Base-by-base conservation (phyloP, 495 filamentous ascomycete species). In the Talaromyces ruber region DNA sequence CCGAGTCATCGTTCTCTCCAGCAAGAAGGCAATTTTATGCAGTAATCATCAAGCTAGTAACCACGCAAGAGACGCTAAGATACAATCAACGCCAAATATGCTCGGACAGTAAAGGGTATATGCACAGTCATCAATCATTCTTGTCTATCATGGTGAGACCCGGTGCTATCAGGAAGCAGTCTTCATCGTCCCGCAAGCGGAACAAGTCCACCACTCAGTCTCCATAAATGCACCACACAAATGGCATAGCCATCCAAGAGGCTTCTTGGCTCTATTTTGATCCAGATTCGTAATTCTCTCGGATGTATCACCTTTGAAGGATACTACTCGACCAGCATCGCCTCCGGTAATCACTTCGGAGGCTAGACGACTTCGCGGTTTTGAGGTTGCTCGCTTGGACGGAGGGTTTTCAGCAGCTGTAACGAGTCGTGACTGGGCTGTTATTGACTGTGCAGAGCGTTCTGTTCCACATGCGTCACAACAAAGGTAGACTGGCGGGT, bases 391-490 rank as follows among this genome's bases (percentile, higher is more conserved):
- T 24, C 37, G 30, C 16, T 52, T 53, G 1, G 58, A 28, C 1
- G 47, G 16, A 7, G 8, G 18, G 21, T 22, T 43, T 1, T 21
- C 28, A 0, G 63, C 16, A 2, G 24, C 24, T 32, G 21, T 22
- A 2, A 58, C 37, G 22, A 39, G 34, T n/a, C 37, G 45, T 21
- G 53, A 56, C 30, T 63, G 34, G 32, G 56, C 32, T 14, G 56
- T 47, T 37, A 28, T 34, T 12, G 56, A 59, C 18, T 75, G 68
- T 14, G 74, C 77, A 0, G 86, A 80, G 50, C 88, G 80, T 68
- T 90, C 86, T 1, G 78, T 74, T 6, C 80, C 85, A 68, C 93
- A 97, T 2, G 85, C 91, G 66, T 93, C 92, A 70, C 93, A 97
- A 65, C 79, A 82, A 9, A 90, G 78, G 64, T 79, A 91, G 24